These are phyloP conservation scores for Hymenoscyphus repandus DNA, from an alignment of 2,329 filamentous ascomycete genomes.

Conservation along the genomic window DNA sequence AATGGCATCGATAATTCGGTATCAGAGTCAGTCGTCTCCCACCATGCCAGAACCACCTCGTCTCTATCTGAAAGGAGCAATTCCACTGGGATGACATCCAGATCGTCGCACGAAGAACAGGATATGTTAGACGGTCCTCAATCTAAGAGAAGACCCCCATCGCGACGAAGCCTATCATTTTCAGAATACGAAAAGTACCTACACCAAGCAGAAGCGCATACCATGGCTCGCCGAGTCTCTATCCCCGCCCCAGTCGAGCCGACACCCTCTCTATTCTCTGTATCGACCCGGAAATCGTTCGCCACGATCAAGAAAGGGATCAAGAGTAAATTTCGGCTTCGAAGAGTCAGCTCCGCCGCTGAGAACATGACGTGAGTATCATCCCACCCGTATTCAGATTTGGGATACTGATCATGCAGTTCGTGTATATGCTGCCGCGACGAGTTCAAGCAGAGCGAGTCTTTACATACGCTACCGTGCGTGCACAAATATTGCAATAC, in stretches of 20 bases:
- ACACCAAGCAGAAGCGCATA: constrained; percentile 18
- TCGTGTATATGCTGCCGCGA: constrained; percentile 54
- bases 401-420: constrained; percentile 32
- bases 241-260: constrained; percentile 18
- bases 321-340: constrained; percentile 19
- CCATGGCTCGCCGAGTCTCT: constrained; percentile 8
- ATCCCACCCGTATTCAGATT: not conserved
- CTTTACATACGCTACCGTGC: constrained; percentile 48
- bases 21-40: constrained; percentile 22
- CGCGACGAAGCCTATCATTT: constrained; percentile 26
- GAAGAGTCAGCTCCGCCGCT: constrained; percentile 14
- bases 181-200: constrained; percentile 29
- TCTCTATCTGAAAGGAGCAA: constrained; percentile 23
- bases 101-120: constrained; percentile 21
- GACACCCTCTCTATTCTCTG: constrained; percentile 27
- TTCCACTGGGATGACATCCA: constrained; percentile 27
- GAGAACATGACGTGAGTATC: constrained; percentile 25
- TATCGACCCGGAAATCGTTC: constrained; percentile 26
- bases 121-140: constrained; percentile 6
- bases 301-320: constrained; percentile 25
- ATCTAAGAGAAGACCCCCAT: constrained; percentile 12
- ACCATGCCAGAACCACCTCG: constrained; percentile 25
- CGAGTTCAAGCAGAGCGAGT: constrained; percentile 40
- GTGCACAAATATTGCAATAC: constrained; percentile 52
- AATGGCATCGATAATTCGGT: constrained; percentile 14